Base-by-base conservation (phyloP, 352 stramenopile genomes). In the Peronospora belbahrii region DNA sequence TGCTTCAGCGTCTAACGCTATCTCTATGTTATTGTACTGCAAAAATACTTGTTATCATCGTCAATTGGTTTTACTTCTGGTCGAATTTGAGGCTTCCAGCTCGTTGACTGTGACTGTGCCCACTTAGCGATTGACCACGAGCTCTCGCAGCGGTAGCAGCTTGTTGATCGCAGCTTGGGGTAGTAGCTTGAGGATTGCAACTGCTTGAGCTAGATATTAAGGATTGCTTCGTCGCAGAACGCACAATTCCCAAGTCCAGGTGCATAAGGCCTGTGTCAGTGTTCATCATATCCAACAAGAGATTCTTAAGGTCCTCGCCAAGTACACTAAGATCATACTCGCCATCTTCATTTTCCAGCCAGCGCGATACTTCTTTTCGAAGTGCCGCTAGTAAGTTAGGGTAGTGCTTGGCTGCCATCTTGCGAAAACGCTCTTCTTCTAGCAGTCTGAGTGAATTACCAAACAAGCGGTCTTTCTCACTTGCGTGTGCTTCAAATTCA, bases 231-330 rank as follows among this genome's bases (percentile, higher is more conserved):
- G 59, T 46, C 9, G 52, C 24, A 6, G 60, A 62, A 22, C 72
- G 61, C 7, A 66, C 57, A 33, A 63, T 73, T 4, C 60, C 71
- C 6, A 94, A 62, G 37, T 91, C 77, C 10, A 91, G 49, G 37
- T 94, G 83, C 76, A 94, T 90, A 6, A 94, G 62, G 6, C 65
- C 74, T 1, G 79, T 94, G 53, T 92, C 59, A 1, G 68, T 83
- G 42, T 88, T 85, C 65, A 93, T 74, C 77, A 87, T 91, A 33
- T 91, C 73, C 24, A 81, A 23, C 3, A 94, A 24, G 7, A 88
- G 47, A 0, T 66, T 73, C 48, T 90, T 87, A 37, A 94, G 62
- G 17, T 86, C 66, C 13, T 82, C 59, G 18, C 82, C 79, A 3
- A 94, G 62, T 15, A 94, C 60, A 14, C 65, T 68, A 35, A 89